phyloP scores from a whole-genome alignment of 1,284 basidiomycete genomes.

The Ceratobasidium sp. region DNA sequence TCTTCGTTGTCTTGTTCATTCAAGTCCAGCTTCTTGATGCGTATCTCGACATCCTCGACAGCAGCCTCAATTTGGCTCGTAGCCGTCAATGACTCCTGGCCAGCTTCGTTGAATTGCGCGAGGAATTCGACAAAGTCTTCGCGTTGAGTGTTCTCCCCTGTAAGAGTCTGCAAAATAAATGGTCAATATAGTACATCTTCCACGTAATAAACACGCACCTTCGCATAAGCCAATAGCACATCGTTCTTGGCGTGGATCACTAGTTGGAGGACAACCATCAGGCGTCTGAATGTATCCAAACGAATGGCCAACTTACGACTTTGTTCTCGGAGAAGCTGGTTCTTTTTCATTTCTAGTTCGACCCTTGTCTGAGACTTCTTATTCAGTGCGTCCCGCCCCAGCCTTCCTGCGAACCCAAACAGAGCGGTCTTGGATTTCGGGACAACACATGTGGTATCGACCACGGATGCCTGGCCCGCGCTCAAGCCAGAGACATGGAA shows the following conservation, averaged over 20 bases:
- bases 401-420: neutral
- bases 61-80: slow-evolving; percentile 57
- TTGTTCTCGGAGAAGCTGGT: slow-evolving; percentile 21
- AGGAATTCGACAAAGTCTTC: slow-evolving; percentile 57
- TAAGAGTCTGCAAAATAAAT: slow-evolving; percentile 60
- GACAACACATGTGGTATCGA: slow-evolving; percentile 38
- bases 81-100: slow-evolving; percentile 56
- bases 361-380: neutral
- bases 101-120: slow-evolving; percentile 58
- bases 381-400: neutral
- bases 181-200: slow-evolving; percentile 50
- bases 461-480: slow-evolving; percentile 26
- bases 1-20: slow-evolving; percentile 52
- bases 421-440: neutral
- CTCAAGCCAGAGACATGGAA: slow-evolving; percentile 34
- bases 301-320: slow-evolving; percentile 25
- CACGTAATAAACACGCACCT: slow-evolving; percentile 50
- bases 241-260: slow-evolving; percentile 39
- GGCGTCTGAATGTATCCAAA: neutral
- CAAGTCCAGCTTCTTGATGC: slow-evolving; percentile 52
- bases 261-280: neutral
- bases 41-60: slow-evolving; percentile 47
- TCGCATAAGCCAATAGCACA: slow-evolving; percentile 41
- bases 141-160: slow-evolving; percentile 59
- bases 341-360: slow-evolving; percentile 50